Evolutionary conservation across 345 rosid species (phyloP), one percentile per base, ranked within the genome.

Genomic region (Linum lewisii): DNA sequence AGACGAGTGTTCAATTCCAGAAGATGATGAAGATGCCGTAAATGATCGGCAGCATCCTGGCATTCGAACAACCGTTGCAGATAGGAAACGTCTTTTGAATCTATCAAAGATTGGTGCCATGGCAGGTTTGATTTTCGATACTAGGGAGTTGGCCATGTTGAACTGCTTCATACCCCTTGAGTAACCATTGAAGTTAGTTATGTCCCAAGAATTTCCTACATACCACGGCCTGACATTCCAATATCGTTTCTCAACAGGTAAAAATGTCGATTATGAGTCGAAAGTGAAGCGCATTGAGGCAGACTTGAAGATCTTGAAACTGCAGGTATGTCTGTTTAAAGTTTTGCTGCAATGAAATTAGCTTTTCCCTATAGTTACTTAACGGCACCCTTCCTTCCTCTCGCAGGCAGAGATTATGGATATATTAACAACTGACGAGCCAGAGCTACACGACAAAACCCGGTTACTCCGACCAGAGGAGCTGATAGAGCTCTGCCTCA

Each of bases 21-120:
- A 70, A 59, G 68, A 20, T 10, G 87, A 82, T 14, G 87, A 82
- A 69, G 84, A 82, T 69, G 78, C 63, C 62, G 66, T 55, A 7
- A 71, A 63, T 6, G 51, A 77, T 61, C 70, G 64, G 23, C 64
- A 66, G 25, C 64, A 37, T 53, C 59, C 63, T 59, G 58, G 70
- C 68, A 34, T 57, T 56, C 64, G 73, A 58, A 77, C 72, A 76
- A 66, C 88, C 45, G 60, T 82, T 56, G 78, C 83, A 23, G 88
- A 87, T 63, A 84, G 97, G 78, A 84, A 80, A 68, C 85, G 84
- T 25, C 72, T 85, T 77, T 68, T 89, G 72, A 82, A 81, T 73
- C 97, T 93, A 32, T 78, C 99, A 20, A 93, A 82, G 80, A 87
- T 89, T 68, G 88, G 95, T 69, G 75, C 78, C 69, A 69, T 85